These are phyloP conservation scores for Populus euphratica DNA, from an alignment of 345 rosid species.

Conservation along the genomic window DNA sequence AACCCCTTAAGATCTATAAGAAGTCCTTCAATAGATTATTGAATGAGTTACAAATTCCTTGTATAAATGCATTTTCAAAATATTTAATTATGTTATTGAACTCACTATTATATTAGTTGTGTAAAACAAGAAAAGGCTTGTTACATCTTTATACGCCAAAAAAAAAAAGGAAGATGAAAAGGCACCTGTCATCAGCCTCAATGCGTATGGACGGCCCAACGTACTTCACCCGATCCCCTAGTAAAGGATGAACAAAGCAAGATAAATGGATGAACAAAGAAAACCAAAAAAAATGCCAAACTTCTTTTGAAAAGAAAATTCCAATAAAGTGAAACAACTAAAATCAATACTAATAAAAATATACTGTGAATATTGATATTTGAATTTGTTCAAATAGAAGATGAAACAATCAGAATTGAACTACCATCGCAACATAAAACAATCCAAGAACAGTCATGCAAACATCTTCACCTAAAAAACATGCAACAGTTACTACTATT, in stretches of 20 bases:
- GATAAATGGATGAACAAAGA: background rate
- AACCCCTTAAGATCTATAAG: background rate
- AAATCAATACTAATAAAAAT: background rate
- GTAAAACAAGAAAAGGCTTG: background rate
- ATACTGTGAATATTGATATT: background rate
- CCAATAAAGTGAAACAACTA: background rate
- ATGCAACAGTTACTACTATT: background rate
- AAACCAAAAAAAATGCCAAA: background rate
- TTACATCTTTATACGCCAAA: background rate
- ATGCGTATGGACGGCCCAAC: constrained; percentile 50
- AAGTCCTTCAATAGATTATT: background rate
- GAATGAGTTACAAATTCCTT: background rate
- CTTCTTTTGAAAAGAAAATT: background rate
- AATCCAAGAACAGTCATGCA: background rate
- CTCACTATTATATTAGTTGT: background rate
- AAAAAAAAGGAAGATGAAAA: background rate
- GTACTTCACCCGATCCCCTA: constrained; percentile 94
- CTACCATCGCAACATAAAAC: background rate
- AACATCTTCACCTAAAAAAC: background rate
- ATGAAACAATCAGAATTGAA: background rate
- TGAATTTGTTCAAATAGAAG: background rate
- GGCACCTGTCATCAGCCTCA: constrained; percentile 70
- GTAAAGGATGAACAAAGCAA: constrained; percentile 6
- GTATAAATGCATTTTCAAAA: background rate
- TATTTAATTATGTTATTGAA: background rate